Percentiles rank a stretch among this genome's conserved stretches.
Conservation (phyloP, 1,284 basidiomycete species). For the Exobasidium rhododendri region DNA sequence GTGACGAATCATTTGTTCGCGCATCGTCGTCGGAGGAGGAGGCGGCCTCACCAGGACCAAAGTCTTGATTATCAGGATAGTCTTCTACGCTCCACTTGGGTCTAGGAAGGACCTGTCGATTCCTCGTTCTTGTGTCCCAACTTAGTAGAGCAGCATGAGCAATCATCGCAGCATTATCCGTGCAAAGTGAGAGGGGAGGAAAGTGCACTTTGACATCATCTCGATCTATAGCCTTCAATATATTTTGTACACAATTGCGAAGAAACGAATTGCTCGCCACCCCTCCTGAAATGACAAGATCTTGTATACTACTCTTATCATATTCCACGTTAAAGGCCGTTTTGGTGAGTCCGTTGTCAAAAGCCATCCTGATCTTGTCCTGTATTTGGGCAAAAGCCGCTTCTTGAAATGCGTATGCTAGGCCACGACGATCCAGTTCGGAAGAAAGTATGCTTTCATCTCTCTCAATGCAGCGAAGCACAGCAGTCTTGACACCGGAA, state of each 20-base stretch:
- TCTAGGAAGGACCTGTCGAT: constrained; percentile 29
- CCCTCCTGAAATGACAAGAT: constrained; percentile 48
- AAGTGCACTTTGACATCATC: constrained; percentile 34
- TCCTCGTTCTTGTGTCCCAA: constrained; percentile 28
- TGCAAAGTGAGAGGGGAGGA: constrained; percentile 46
- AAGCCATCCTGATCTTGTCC: constrained; percentile 32
- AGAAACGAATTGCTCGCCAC: constrained; percentile 46
- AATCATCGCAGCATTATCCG: constrained; percentile 54
- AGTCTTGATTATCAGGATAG: not conserved
- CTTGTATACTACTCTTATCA: constrained; percentile 17
- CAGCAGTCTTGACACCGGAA: constrained; percentile 41
- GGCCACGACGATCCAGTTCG: constrained; percentile 4
- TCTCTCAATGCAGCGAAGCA: constrained; percentile 24
- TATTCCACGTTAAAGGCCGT: not conserved
- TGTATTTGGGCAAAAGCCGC: constrained; percentile 46
- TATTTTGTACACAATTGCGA: constrained; percentile 24
- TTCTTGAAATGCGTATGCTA: constrained; percentile 39
- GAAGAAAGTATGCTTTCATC: not conserved
- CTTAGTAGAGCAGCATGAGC: constrained; percentile 37
- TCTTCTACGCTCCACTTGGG: constrained; percentile 49
- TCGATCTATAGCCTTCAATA: constrained; percentile 24
- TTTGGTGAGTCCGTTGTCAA: not conserved
- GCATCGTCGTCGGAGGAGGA: too few species aligned
- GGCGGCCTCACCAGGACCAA: not conserved
- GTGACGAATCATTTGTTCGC: too few species aligned